These are phyloP conservation scores for Trypanosomatidae sp. DNA, from an alignment of 208 protist genomes.

Conservation along the genomic window DNA sequence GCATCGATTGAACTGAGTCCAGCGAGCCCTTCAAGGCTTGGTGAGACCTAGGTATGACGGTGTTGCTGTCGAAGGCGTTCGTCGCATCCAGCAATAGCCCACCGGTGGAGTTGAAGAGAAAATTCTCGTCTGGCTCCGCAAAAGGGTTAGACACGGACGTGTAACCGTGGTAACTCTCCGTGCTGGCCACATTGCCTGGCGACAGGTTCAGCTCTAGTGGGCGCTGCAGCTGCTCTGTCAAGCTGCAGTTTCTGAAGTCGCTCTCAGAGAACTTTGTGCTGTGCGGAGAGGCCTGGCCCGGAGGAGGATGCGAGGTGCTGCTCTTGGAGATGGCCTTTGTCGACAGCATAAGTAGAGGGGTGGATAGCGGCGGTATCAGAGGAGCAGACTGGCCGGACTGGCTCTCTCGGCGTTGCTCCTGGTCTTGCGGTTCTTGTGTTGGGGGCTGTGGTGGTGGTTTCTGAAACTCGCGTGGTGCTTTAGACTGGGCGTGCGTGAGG, in stretches of 20 bases:
- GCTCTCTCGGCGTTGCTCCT: constrained; percentile 1
- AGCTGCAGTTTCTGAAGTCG: not conserved
- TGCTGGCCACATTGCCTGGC: not conserved
- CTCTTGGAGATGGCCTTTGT: not conserved
- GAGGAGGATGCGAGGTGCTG: not conserved
- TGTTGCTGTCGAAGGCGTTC: not conserved
- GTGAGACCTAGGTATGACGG: not conserved
- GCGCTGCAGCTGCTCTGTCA: not conserved
- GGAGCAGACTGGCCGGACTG: not conserved
- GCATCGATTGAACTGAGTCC: not conserved
- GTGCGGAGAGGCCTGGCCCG: not conserved
- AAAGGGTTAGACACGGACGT: constrained; percentile 20
- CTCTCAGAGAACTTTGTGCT: constrained; percentile 1
- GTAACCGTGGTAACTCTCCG: not conserved
- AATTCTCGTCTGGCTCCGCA: constrained; percentile 2
- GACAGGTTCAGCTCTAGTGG: not conserved
- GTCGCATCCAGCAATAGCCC: not conserved
- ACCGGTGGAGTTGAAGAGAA: not conserved
- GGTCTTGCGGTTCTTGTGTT: constrained; percentile 9
- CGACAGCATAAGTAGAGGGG: not conserved
- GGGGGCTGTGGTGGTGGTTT: not conserved
- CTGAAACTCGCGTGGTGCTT: not conserved
- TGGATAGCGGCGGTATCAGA: not conserved
- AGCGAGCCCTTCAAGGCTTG: not conserved
- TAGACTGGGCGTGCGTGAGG: not conserved